Conservation (phyloP, 768 basidiomycete genomes). For the Asterophora lycoperdoides region DNA sequence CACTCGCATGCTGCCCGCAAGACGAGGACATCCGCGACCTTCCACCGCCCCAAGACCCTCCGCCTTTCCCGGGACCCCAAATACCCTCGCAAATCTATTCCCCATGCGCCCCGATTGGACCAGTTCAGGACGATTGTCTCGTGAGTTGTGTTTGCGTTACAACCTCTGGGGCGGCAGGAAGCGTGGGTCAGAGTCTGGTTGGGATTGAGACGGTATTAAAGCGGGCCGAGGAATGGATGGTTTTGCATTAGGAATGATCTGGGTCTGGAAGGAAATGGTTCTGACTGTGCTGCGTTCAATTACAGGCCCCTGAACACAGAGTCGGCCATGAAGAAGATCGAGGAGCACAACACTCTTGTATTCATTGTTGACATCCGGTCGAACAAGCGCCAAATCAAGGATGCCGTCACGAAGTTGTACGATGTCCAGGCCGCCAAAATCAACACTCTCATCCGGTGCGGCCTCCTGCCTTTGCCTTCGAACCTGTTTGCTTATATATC, state of each 20-base stretch:
- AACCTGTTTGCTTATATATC: not conserved
- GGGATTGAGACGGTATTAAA: too few relatives aligned
- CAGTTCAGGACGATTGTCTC: slow-evolving; percentile 92
- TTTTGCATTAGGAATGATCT: not conserved
- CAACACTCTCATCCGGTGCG: slow-evolving; percentile 96
- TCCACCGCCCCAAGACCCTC: slow-evolving; percentile 96
- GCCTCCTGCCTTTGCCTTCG: slow-evolving; percentile 2
- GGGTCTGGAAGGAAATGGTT: not conserved
- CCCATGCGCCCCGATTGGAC: slow-evolving; percentile 93
- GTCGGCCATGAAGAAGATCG: slow-evolving; percentile 99
- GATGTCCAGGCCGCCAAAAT: slow-evolving; percentile 95
- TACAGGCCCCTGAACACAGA: slow-evolving; percentile 87
- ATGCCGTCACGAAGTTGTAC: slow-evolving; percentile 98
- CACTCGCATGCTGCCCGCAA: slow-evolving; percentile 76
- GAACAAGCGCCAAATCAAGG: slow-evolving; percentile 99
- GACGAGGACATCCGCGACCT: slow-evolving; percentile 79
- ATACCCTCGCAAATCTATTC: slow-evolving; percentile 94
- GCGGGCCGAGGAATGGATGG: too few relatives aligned
- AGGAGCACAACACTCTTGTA: slow-evolving; percentile 98
- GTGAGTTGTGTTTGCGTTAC: slow-evolving; percentile 42
- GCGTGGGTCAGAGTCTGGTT: not conserved
- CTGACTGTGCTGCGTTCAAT: not conserved
- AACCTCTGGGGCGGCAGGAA: not conserved
- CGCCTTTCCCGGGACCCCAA: slow-evolving; percentile 77
- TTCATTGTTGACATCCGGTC: slow-evolving; percentile 94